Evolutionary conservation across 2,329 filamentous ascomycete species (phyloP), one percentile per base, ranked within the genome.

Genomic region (Fusarium hainanense): DNA sequence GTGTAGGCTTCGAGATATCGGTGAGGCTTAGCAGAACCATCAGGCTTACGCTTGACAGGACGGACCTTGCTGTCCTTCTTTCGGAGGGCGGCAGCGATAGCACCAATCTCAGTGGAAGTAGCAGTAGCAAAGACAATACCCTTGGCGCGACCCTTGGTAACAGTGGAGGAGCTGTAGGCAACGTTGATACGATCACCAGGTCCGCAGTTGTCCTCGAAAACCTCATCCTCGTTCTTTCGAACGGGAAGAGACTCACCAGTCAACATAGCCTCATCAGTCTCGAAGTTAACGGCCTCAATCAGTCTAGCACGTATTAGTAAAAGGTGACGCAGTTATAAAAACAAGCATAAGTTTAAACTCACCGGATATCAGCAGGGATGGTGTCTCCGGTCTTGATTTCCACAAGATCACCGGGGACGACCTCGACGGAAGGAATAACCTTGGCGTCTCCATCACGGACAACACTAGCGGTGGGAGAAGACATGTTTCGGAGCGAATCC

Each of bases 221-320:
- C 82, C 47, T 79, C 77, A 28, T 82, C 76, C 13, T 83, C 76
- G 70, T 85, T 81, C 80, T 90, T 87, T 78, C 81, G 82, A 12
- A 88, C 85, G 27, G 88, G 88, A 2, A 89, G 80, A 20, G 88
- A 89, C 77, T 90, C 88, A 59, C 88, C 88, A 40, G 88, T 90
- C 25, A 90, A 82, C 49, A 89, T 82, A 6, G 88, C 87, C 76
- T 90, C 88, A 66, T 93, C 89, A 67, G 88, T 90, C 72, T 89
- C 88, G 46, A 90, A 84, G 77, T 92, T 92, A 80, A 91, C 85
- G 30, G 83, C 85, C 69, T 89, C 85, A 64, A 88, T 73, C 25
- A 85, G 73, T 54, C 61, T 69, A 5, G 21, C 23, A 85, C 85
- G 18, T 84, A 74, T 86, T 89, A 28, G 84, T 85, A 63, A 88